These are phyloP conservation scores for Albugo candida DNA, from an alignment of 352 stramenopile species.

Conservation along the genomic window DNA sequence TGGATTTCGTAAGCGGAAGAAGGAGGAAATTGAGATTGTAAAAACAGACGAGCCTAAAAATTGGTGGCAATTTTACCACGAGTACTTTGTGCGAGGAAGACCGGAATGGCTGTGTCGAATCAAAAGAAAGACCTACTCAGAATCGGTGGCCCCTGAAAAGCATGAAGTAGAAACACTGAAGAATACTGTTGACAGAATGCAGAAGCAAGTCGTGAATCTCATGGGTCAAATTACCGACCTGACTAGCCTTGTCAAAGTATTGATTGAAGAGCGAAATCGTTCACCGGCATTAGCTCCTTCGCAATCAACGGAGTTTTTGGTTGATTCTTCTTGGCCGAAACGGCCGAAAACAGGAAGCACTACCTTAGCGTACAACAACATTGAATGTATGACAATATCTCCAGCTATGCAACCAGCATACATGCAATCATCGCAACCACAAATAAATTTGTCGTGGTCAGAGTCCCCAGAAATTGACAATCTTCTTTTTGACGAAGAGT, in stretches of 20 bases:
- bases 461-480: too few species aligned
- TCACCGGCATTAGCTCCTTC: too few species aligned
- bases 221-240: slow-evolving; percentile 60
- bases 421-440: too few species aligned
- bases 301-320: too few species aligned
- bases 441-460: too few species aligned
- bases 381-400: too few species aligned
- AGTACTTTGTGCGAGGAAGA: slow-evolving; percentile 75
- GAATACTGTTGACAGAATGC: slow-evolving; percentile 45
- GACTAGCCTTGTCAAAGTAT: slow-evolving; percentile 46
- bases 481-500: too few species aligned
- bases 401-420: too few species aligned
- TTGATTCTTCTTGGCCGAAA: too few species aligned
- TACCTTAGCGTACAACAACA: too few species aligned
- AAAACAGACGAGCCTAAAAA: slow-evolving; percentile 62
- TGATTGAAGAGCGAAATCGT: slow-evolving; percentile 17
- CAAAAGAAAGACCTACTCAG: slow-evolving; percentile 73
- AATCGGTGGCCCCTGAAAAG: slow-evolving; percentile 47
- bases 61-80: slow-evolving; percentile 86
- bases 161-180: slow-evolving; percentile 64
- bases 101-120: slow-evolving; percentile 77
- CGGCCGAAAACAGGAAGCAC: too few species aligned
- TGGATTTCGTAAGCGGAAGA: slow-evolving; percentile 86
- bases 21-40: slow-evolving; percentile 73
- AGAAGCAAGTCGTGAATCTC: slow-evolving; percentile 50